These are phyloP conservation scores for Biscogniauxia mediterranea DNA, from an alignment of 2,329 filamentous ascomycete genomes.

Conservation along the genomic window DNA sequence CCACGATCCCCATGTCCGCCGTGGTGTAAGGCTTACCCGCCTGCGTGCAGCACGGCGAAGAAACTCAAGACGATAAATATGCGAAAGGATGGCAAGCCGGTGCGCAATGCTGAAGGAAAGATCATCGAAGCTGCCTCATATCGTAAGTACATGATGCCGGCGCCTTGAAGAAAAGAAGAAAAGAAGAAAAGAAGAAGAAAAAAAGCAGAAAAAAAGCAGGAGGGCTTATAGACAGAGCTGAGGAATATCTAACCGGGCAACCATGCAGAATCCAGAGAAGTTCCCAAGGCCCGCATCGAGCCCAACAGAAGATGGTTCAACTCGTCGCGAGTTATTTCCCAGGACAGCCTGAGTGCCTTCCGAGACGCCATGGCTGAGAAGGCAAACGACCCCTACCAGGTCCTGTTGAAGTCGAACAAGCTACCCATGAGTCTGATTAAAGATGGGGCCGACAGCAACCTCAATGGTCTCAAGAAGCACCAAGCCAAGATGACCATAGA, in stretches of 20 bases:
- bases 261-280: conserved; percentile 63
- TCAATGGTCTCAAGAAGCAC: conserved; percentile 89
- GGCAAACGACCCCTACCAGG: conserved; percentile 85
- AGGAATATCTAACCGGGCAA: conserved; percentile 1
- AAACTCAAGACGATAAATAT: conserved; percentile 87
- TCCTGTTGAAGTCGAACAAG: conserved; percentile 96
- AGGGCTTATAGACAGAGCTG: not conserved
- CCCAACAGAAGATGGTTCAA: conserved; percentile 98
- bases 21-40: conserved; percentile 4
- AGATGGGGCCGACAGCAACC: conserved; percentile 74
- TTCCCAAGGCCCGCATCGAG: conserved; percentile 83
- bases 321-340: conserved; percentile 85
- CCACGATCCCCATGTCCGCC: not conserved
- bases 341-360: conserved; percentile 84
- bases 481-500: conserved; percentile 92
- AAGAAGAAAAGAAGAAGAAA: no score
- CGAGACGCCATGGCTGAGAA: conserved; percentile 89
- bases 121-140: conserved; percentile 81
- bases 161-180: no score
- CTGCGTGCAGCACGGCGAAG: conserved; percentile 62
- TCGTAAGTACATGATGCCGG: conserved; percentile 36
- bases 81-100: conserved; percentile 81
- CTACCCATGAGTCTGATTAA: conserved; percentile 91
- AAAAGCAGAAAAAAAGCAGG: not conserved
- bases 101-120: conserved; percentile 78